Evolutionary conservation across 495 filamentous ascomycete species (phyloP).

Genomic region (Hyaloscypha bicolor): DNA sequence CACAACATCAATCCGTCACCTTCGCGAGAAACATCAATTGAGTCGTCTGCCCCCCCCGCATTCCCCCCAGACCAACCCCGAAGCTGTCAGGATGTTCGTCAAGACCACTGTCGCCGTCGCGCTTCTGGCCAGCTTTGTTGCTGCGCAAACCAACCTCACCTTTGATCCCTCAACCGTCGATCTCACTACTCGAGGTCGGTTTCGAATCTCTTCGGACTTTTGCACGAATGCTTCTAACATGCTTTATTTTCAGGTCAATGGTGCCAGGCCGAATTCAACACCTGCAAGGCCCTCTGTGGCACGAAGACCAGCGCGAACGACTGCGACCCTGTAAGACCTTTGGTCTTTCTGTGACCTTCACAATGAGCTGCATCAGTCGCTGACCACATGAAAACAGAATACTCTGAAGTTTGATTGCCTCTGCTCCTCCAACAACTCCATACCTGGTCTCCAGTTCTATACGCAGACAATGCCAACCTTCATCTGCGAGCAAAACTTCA

Average conservation of each 20-base stretch:
- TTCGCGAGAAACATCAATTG: slow-evolving; percentile 14
- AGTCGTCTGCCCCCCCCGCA: background rate
- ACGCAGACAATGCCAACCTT: slow-evolving; percentile 41
- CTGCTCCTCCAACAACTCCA: slow-evolving; percentile 35
- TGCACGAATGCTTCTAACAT: slow-evolving; percentile 7
- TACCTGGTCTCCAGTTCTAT: slow-evolving; percentile 41
- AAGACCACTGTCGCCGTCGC: slow-evolving; percentile 33
- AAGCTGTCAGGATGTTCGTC: slow-evolving; percentile 30
- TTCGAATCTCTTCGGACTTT: background rate
- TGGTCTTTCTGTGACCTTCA: background rate
- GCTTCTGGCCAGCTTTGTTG: slow-evolving; percentile 37
- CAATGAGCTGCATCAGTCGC: background rate
- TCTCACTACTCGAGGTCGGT: slow-evolving; percentile 32
- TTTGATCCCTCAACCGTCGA: slow-evolving; percentile 36
- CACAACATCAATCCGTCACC: background rate
- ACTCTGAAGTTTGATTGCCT: slow-evolving; percentile 39
- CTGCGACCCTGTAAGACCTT: slow-evolving; percentile 34
- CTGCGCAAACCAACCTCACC: slow-evolving; percentile 38
- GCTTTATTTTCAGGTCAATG: slow-evolving; percentile 34
- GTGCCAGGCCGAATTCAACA: slow-evolving; percentile 38
- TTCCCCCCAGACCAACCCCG: background rate
- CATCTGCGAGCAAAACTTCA: slow-evolving; percentile 40
- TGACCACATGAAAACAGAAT: slow-evolving; percentile 16
- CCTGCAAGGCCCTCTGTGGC: slow-evolving; percentile 40
- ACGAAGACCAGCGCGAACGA: slow-evolving; percentile 31